phyloP scores from a whole-genome alignment of 768 basidiomycete species.

The Mrakia frigida region DNA sequence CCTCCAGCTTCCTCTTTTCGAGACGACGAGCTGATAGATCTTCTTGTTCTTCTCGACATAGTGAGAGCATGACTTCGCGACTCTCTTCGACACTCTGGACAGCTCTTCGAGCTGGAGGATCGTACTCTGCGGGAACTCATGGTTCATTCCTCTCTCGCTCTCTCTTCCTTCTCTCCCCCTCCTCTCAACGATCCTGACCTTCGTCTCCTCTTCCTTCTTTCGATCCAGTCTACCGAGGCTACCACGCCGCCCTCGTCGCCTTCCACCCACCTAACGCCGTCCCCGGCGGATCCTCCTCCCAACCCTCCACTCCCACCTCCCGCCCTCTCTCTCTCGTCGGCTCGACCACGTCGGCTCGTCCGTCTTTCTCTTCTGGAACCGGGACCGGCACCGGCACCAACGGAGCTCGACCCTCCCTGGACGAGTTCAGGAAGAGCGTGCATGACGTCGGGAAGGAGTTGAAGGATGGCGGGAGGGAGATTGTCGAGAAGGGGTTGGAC shows the following conservation, averaged over 20 bases:
- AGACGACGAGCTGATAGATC: background rate
- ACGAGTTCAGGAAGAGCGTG: constrained; percentile 15
- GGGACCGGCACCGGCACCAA: too few species aligned
- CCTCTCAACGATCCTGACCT: background rate
- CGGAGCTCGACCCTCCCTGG: constrained; percentile 2
- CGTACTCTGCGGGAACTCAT: constrained; percentile 26
- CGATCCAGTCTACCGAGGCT: constrained; percentile 29
- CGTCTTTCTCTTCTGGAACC: constrained; percentile 9
- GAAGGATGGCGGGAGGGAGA: background rate
- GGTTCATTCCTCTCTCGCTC: background rate
- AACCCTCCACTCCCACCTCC: background rate
- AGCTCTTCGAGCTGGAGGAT: constrained; percentile 23
- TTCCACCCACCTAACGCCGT: constrained; percentile 16
- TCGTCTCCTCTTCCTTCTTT: background rate
- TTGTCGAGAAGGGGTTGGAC: constrained; percentile 9
- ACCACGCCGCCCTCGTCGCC: constrained; percentile 6
- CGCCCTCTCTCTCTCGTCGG: constrained; percentile 11
- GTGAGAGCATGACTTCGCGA: constrained; percentile 29
- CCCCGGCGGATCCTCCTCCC: background rate
- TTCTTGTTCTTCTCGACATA: background rate
- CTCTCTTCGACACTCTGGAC: constrained; percentile 25
- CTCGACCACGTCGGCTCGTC: background rate
- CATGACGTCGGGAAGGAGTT: constrained; percentile 17
- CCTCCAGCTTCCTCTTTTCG: background rate
- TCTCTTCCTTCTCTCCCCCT: background rate